A percentile compares a stretch with the other conserved stretches of the same genome.
phyloP scores from a whole-genome alignment of 2,329 filamentous ascomycete species.

The Ophiostoma tasmaniense region DNA sequence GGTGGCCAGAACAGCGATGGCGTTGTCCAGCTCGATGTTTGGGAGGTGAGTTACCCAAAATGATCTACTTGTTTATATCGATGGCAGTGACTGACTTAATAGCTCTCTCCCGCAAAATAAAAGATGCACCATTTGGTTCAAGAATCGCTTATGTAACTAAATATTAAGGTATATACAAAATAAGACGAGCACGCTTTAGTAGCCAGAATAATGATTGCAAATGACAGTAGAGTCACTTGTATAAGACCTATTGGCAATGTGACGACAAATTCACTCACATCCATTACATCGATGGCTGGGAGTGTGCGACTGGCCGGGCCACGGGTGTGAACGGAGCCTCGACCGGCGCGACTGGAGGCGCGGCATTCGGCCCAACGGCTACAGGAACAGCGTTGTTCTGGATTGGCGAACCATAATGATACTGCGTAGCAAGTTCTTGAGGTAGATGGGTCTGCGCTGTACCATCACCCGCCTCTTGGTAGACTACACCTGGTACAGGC shows the following conservation, averaged over 20 bases:
- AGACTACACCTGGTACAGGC: background rate
- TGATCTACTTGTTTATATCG: background rate
- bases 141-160: background rate
- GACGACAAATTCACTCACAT: background rate
- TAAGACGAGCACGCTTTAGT: background rate
- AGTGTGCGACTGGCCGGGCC: background rate
- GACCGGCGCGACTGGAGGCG: background rate
- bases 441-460: background rate
- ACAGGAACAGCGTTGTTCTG: background rate
- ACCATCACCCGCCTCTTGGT: background rate
- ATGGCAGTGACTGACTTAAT: background rate
- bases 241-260: background rate
- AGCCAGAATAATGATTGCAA: background rate
- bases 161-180: background rate
- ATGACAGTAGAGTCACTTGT: background rate
- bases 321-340: background rate
- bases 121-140: no score
- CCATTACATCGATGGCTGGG: background rate
- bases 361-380: background rate
- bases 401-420: background rate
- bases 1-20: constrained; percentile 10
- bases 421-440: background rate
- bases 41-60: constrained; percentile 13
- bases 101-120: background rate
- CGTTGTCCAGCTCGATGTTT: constrained; percentile 18